Base-by-base conservation (phyloP, 2,329 filamentous ascomycete species). In the Hypoxylon sp. region DNA sequence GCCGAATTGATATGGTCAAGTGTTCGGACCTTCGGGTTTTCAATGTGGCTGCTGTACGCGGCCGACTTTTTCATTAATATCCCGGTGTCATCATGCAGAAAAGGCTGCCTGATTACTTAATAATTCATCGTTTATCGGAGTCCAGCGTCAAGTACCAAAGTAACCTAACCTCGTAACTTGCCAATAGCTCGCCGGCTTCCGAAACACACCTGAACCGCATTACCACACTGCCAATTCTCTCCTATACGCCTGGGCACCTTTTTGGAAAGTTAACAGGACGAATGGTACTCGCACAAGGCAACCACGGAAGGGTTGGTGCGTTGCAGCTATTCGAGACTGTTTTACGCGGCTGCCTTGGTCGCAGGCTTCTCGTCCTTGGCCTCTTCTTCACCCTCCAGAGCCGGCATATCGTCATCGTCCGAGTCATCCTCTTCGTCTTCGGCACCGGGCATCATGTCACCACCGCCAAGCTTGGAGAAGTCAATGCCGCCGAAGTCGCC, bases 401-500 rank as follows among this genome's bases (percentile, higher is more conserved):
- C 87, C 60, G 93, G 93, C 89, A 97, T 93, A n/a, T 94, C 92
- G 3, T 93, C 90, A 37, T 89, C 87, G 2, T 89, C 87, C 2
- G 86, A 85, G 10, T 85, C 86, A 1, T 84, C 82, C 20, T 84
- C 82, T 5, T 82, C 82, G 24, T 84, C 87, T 28, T 79, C 82
- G 44, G 79, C 81, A 48, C 79, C 80, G 67, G 77, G 71, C 47
- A 73, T 76, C 47, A 73, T 76, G 49, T 80, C 87, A 68, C 84
- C 87, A 67, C 85, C 89, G 68, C 89, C 90, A 67, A 97, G 89
- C 85, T 97, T 96, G 74, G 91, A 95, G 88, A 97, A 97, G 81
- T 97, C 93, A 76, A 97, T 95, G 73, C 91, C 92, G 73, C 91
- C 89, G 69, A 95, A 92, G 79, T 93, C 92, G 70, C 88, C 89